Evolutionary conservation across 345 rosid species (phyloP).

Genomic region (Citropsis articulata): DNA sequence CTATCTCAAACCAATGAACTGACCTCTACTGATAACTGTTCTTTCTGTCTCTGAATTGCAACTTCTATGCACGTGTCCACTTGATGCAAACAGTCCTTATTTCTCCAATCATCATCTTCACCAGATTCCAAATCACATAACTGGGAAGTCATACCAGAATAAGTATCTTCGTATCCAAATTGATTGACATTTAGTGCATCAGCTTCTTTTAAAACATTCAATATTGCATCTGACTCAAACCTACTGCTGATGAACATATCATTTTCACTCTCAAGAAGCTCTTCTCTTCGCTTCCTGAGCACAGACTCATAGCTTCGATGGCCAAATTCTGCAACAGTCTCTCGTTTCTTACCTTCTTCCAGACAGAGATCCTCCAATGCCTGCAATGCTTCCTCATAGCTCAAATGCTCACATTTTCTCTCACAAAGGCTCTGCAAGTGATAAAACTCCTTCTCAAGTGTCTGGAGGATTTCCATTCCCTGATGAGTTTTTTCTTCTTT

Average conservation of each 20-base stretch:
- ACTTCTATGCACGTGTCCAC: constrained; percentile 73
- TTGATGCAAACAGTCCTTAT: constrained; percentile 65
- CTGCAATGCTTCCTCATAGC: constrained; percentile 85
- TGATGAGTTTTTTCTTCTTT: constrained; percentile 74
- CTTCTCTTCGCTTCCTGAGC: constrained; percentile 69
- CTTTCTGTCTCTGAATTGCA: constrained; percentile 80
- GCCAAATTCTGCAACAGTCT: constrained; percentile 46
- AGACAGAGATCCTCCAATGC: constrained; percentile 75
- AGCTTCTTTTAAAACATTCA: constrained; percentile 73
- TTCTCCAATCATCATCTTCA: constrained; percentile 71
- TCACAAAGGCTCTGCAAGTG: constrained; percentile 78
- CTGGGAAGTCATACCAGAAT: constrained; percentile 56
- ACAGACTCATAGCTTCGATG: constrained; percentile 59
- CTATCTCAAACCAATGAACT: constrained; percentile 18
- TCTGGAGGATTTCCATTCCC: constrained; percentile 70
- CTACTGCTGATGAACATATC: constrained; percentile 46
- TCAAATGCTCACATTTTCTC: constrained; percentile 72
- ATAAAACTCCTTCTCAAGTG: constrained; percentile 76
- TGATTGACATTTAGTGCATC: constrained; percentile 68
- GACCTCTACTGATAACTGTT: constrained; percentile 77
- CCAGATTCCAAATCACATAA: constrained; percentile 87
- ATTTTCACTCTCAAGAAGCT: constrained; percentile 52
- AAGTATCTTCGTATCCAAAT: constrained; percentile 64
- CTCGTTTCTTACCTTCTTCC: constrained; percentile 83
- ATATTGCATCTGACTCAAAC: constrained; percentile 70